Evolutionary conservation across 2,329 filamentous ascomycete species (phyloP), one percentile per base, ranked within the genome.

Genomic region (Ophiosphaerella narmari): DNA sequence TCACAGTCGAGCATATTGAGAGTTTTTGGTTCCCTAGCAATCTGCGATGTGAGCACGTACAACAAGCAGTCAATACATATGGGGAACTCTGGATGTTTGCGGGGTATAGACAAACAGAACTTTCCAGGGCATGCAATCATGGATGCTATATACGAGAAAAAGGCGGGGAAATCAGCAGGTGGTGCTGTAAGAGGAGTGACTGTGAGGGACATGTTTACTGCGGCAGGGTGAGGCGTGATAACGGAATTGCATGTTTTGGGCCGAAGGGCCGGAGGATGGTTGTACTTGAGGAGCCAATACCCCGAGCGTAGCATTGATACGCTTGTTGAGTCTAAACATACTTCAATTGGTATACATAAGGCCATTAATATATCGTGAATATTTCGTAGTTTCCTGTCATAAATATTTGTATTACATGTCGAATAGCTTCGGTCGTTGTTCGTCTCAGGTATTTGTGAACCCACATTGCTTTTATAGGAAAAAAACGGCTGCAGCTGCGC

Each of bases 141-240:
- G 59, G 60, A 0, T 71, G 67, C 38, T 70, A 70, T 54, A 50
- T 70, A 8, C 41, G 64, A 12, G 66, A 71, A 46, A 64, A 63
- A 36, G 60, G 65, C 5, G 65, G 60, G 0, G 35, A 52, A 2
- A 21, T 44, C 24, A 36, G 31, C 13, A 43, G 52, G 11, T 62
- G 57, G 59, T 48, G 26, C 6, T 68, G 66, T 24, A 45, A 39
- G 32, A 48, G 55, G 33, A 16, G 39, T 1, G 59, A 60, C 29
- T 70, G 67, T 39, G 55, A 68, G 39, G 67, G 67, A 1, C 67
- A 70, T 54, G 60, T 63, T 5, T 68, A 63, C 41, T 42, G 37
- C 7, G 65, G 54, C 1, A 16, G 21, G 9, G 58, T 68, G 3
- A 48, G 48, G 42, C 43, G 38, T 29, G 46, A 60, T 23, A 47